Evolutionary conservation across 306 rosid genomes (phyloP), one percentile per base, ranked within the genome.

Genomic region (Cucumis hystrix): DNA sequence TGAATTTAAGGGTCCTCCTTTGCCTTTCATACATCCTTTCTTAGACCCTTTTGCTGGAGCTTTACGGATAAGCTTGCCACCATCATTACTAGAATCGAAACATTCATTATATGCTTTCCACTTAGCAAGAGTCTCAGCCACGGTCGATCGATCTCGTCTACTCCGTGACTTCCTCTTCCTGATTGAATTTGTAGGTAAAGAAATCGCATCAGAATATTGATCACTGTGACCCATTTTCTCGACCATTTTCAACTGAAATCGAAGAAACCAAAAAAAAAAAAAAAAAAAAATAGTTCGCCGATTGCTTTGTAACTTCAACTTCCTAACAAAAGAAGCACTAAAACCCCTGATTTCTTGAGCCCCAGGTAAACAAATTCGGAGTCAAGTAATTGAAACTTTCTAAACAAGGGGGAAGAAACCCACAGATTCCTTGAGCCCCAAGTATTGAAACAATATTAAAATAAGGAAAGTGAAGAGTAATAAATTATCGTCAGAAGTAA

Each of bases 21-120:
- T 96, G 6, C 99, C 99, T 81, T 91, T 91, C 99, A 96, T 96
- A 78, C 99, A 96, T 35, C 99, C 99, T 81, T 96, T 96, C 97
- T 92, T 96, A 1, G 99, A 96, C 39, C 99, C 99, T 76, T 87
- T 89, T 2, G 98, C 96, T 0, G 96, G 99, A 4, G 81, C 87
- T 80, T 83, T 90, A 0, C 89, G 87, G 15, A 37, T 76, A 17
- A 80, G 83, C 73, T 77, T 89, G 30, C 77, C 77, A 12, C 69
- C 87, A 8, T 35, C 80, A 51, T 43, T 83, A 3, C 64, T 69
- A 37, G 89, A 76, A 13, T 79, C 83, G 0, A 85, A 76, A 30
- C 33, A 30, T 18, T 82, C 82, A 63, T 92, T 90, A 51, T 85
- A 86, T 16, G 86, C 90, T 66, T 82, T 88, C 99, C 99, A 96